A percentile compares a stretch with the other conserved stretches of the same genome.
These are phyloP conservation scores for Echeveria elegans DNA, from an alignment of 164 flowering plant genomes.

Conservation along the genomic window DNA sequence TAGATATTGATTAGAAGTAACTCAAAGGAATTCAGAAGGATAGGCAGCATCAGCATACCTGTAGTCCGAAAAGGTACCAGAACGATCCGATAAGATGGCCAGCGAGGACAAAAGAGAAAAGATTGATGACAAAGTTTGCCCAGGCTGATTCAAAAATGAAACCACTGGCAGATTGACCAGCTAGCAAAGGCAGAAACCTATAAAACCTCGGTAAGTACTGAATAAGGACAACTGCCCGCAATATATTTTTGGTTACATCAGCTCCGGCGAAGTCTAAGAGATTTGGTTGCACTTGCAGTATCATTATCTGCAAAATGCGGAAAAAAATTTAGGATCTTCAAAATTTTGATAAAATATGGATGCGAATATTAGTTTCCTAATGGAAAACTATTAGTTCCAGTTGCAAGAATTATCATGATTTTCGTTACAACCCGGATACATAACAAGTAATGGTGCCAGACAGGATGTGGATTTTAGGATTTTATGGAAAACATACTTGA, in stretches of 20 bases:
- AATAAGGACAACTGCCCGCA: constrained; percentile 61
- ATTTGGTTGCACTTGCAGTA: constrained; percentile 38
- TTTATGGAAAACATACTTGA: constrained; percentile 43
- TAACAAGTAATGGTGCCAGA: background rate
- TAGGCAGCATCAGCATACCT: constrained; percentile 33
- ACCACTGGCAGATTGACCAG: constrained; percentile 70
- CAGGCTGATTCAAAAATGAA: constrained; percentile 93
- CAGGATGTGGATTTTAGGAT: background rate
- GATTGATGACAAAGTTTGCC: constrained; percentile 86
- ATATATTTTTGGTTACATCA: constrained; percentile 40
- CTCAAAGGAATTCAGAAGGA: background rate
- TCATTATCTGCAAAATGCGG: constrained; percentile 40
- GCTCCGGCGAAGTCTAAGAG: constrained; percentile 46
- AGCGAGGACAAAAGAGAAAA: constrained; percentile 60
- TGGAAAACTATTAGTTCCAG: no score
- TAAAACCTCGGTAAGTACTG: constrained; percentile 71
- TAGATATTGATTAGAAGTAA: background rate
- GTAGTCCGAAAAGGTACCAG: constrained; percentile 90
- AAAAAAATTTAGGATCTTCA: no score
- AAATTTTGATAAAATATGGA: no score
- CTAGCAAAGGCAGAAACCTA: constrained; percentile 66
- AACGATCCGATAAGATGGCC: constrained; percentile 82
- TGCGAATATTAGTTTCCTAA: no score
- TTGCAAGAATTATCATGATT: no score
- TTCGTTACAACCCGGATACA: background rate